Evolutionary conservation across 805 yeast species (phyloP), one percentile per base, ranked within the genome.

Genomic region (Candida germanica): DNA sequence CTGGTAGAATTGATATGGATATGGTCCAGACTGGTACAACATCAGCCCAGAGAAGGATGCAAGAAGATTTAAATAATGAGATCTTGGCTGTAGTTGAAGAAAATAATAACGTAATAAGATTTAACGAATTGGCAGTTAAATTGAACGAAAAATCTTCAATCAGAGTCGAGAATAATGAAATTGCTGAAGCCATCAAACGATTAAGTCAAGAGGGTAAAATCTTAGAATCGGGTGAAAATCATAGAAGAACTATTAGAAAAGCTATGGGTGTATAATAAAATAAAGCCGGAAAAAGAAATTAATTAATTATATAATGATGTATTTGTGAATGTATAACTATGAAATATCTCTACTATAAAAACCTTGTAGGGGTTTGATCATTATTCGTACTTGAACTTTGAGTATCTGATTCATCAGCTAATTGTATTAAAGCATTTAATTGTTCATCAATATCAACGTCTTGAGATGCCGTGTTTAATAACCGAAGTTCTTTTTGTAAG

Each of bases 1-100:
- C 98, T 0, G 99, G 99, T 20, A 77, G 93, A 51, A 93, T 93
- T 47, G 98, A 93, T 57, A 88, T 93, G 96, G 96, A 88, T 58
- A 70, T 93, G 56, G 89, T 93, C 19, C 97, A 91, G 64, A 93
- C 98, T 0, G 98, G 98, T 31, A 88, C 89, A 31, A 85, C 96
- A 0, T 73, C 86, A 2, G 86, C 91, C 3, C 95, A 89, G 58
- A 73, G 96, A 59, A 74, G 79, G 49, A 58, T 81, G 56, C 82
- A 79, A 48, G 87, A 83, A 46, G 95, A 85, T 53, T 66, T 86
- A 44, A 69, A 77, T 10, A 75, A 78, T 40, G 85, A 77, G 43
- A 66, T 88, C 4, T 49, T 80, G 42, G 61, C 64, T 18, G 61
- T 79, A 26, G 58, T 87, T 10, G 79, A 75, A 21, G 75, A 69